Base-by-base conservation (phyloP, 768 basidiomycete genomes). In the Suillus discolor region DNA sequence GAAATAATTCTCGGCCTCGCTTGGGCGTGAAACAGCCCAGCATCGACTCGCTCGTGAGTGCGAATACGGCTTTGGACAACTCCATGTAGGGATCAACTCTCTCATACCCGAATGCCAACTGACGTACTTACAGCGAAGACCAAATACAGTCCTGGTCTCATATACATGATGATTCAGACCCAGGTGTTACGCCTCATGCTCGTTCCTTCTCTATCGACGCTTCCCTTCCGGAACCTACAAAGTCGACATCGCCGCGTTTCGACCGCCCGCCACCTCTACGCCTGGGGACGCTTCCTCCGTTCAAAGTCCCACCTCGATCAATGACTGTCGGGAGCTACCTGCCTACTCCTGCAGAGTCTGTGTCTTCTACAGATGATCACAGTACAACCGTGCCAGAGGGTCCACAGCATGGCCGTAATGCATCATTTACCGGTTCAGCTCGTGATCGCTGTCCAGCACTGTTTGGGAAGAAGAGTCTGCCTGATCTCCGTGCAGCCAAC, bases 401-500 rank as follows among this genome's bases (percentile, higher is more conserved):
- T 39, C 70, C 62, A 64, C 73, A 78, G 57, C 87, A 86, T 70
- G 79, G 77, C 47, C 80, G 85, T 38, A 82, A 84, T 72, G 81
- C 87, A 66, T 87, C 87, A 15, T 81, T 81, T 69, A 84, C 79
- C 62, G 80, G 72, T 49, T 82, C 75, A 68, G 72, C 72, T 62
- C 77, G 68, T 67, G 73, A 79, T 66, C 74, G 73, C 44, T 80
- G 78, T 62, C 72, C 74, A 57, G 79, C 77, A 15, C 73, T 89
- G 38, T 71, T 77, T 2, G 81, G 81, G 41, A 96, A 94, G 81
- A 93, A 96, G 78, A 95, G 93, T 65, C 81, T 97, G 64, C 95
- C 96, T 8, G 94, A 97, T 72, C 80, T 97, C 57, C 85, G 91
- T 34, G 85, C 78, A 18, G 79, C 82, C 38, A 84, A 81, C 55